Conservation (phyloP, 371 early-diverging fungal species). For the Saksenaea oblongispora region DNA sequence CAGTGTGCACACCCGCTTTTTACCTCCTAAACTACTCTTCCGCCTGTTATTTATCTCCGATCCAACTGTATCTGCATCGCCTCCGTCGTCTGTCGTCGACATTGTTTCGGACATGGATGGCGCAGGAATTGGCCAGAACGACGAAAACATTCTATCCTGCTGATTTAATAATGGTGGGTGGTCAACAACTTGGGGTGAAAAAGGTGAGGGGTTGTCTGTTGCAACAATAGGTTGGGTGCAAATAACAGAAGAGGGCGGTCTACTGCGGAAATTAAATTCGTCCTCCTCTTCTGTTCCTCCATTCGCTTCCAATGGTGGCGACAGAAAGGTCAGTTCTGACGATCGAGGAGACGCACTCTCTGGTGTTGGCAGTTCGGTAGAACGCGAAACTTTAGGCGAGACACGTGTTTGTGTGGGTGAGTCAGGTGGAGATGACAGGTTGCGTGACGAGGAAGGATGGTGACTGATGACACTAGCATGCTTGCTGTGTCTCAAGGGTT, state of each 20-base stretch:
- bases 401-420: not conserved
- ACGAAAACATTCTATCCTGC: not conserved
- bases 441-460: not conserved
- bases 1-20: not conserved
- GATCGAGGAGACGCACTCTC: not conserved
- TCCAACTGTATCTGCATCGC: conserved; percentile 1
- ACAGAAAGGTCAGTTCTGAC: not conserved
- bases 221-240: conserved; percentile 18
- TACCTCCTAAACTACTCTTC: conserved; percentile 9
- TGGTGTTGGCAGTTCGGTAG: not conserved
- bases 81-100: not conserved
- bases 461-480: not conserved
- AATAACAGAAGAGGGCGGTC: conserved; percentile 42
- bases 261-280: conserved; percentile 40
- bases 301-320: not conserved
- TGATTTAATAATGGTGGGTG: not conserved
- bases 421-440: not conserved
- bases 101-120: conserved; percentile 7
- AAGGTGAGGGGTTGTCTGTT: conserved; percentile 3
- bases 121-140: conserved; percentile 1
- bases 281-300: conserved; percentile 31
- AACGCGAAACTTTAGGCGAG: not conserved
- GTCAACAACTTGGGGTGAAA: not conserved
- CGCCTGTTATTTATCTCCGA: not conserved
- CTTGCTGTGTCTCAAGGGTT: not conserved